Evolutionary conservation across 2,329 filamentous ascomycete genomes (phyloP), one percentile per base, ranked within the genome.

Genomic region (Fusarium penzigii): DNA sequence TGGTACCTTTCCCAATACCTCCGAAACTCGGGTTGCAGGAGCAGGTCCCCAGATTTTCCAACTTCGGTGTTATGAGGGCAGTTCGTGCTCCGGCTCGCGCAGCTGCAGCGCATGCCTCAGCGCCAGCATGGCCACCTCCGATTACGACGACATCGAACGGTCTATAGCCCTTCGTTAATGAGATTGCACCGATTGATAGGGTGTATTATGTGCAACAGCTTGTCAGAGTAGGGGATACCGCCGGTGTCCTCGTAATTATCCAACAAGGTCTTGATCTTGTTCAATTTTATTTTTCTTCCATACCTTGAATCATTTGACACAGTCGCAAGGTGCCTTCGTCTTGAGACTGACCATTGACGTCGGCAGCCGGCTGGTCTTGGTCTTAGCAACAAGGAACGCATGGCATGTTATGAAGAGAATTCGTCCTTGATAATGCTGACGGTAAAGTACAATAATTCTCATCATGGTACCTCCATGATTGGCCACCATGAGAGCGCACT

Each of bases 21-120:
- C 94, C 94, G 68, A 99, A 96, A 58, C 91, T 96, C 2, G 93
- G 93, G 70, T 97, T 97, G 75, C 93, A 97, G 36, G 92, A 97
- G 75, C 93, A 97, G 29, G 94, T 90, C 49, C 93, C 93, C 17
- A 97, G 85, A 64, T 97, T 96, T 53, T 92, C 87, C 52, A 90
- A 72, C 54, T 89, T 91, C 2, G 93, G 94, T 2, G 94, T 99
- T 44, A 99, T 80, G 60, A 99, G 82, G 2, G 89, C 93, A 40
- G 94, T 97, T 64, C 87, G 86, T 45, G 93, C 94, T 47, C 94
- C 94, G 14, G 89, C 84, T 65, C 94, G 85, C 42, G 94, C 94
- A 13, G 94, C 90, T 2, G 93, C 94, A 11, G 94, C 88, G 59
- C 89, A 93, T 53, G 94, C 94, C 78, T 99, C 94, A 48, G 92